phyloP scores from a whole-genome alignment of 495 filamentous ascomycete genomes.

The Bombardia bombarda region DNA sequence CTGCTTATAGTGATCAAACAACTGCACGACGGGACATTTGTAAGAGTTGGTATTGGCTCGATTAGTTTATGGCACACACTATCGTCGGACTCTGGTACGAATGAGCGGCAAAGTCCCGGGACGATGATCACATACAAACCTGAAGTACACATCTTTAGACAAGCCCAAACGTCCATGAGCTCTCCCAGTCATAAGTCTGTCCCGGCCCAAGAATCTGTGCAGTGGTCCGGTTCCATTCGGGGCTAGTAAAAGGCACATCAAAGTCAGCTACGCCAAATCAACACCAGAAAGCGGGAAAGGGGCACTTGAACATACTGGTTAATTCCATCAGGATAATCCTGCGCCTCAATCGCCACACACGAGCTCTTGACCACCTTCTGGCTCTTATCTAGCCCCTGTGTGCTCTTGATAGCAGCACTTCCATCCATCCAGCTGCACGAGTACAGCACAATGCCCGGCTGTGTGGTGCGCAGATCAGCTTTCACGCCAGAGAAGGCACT shows the following conservation, averaged over 20 bases:
- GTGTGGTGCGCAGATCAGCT: conserved; percentile 62
- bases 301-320: conserved; percentile 47
- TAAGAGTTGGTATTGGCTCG: too few relatives aligned
- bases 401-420: conserved; percentile 46
- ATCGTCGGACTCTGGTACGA: too few relatives aligned
- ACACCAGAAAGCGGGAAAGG: neutral
- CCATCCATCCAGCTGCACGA: conserved; percentile 66
- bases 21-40: too few relatives aligned
- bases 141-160: too few relatives aligned
- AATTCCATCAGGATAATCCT: conserved; percentile 70
- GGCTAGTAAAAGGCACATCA: conserved; percentile 24
- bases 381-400: conserved; percentile 51
- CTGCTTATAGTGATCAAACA: too few relatives aligned
- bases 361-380: conserved; percentile 46
- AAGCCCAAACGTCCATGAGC: conserved; percentile 40
- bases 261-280: conserved; percentile 9
- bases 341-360: conserved; percentile 55
- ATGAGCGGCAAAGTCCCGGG: too few relatives aligned
- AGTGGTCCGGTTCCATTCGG: conserved; percentile 58
- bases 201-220: conserved; percentile 53
- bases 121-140: too few relatives aligned
- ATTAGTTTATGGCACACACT: too few relatives aligned
- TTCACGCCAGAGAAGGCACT: conserved; percentile 58
- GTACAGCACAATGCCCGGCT: conserved; percentile 64
- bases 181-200: conserved; percentile 37